phyloP scores from a whole-genome alignment of 768 basidiomycete genomes.

The Lactarius indigo region DNA sequence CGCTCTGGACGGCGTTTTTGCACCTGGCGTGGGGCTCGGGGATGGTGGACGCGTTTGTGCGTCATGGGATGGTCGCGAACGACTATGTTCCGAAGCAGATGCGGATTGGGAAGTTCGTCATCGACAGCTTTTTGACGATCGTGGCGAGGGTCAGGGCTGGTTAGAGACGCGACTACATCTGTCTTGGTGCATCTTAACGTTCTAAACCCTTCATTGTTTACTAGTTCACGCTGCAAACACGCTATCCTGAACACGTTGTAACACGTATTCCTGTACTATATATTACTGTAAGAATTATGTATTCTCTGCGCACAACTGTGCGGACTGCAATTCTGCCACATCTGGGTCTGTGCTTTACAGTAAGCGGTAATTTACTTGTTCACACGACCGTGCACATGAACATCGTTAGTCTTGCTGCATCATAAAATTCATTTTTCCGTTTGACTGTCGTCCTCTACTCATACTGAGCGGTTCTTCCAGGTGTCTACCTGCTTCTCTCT shows the following conservation, averaged over 20 bases:
- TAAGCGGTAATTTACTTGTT: too few species aligned
- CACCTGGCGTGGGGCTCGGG: constrained; percentile 39
- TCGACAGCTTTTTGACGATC: constrained; percentile 2
- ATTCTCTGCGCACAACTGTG: too few species aligned
- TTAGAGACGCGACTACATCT: background rate
- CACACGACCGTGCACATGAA: too few species aligned
- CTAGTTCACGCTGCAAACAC: background rate
- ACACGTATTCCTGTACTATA: too few species aligned
- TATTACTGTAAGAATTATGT: too few species aligned
- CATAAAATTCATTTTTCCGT: too few species aligned
- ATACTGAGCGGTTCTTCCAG: too few species aligned
- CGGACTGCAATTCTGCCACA: too few species aligned
- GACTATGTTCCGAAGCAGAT: constrained; percentile 12
- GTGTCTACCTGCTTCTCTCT: too few species aligned
- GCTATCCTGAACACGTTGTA: background rate
- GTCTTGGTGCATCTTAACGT: background rate
- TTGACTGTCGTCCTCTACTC: too few species aligned
- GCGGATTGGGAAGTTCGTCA: constrained; percentile 17
- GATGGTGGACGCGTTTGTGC: constrained; percentile 24
- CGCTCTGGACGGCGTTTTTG: constrained; percentile 52
- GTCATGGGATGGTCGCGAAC: constrained; percentile 18
- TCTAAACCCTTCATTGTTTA: background rate
- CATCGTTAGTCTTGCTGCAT: too few species aligned
- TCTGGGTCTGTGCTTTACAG: too few species aligned
- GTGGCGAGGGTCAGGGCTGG: background rate